Base-by-base conservation (phyloP, 1,284 basidiomycete species). In the Trichosporon ovoides region DNA sequence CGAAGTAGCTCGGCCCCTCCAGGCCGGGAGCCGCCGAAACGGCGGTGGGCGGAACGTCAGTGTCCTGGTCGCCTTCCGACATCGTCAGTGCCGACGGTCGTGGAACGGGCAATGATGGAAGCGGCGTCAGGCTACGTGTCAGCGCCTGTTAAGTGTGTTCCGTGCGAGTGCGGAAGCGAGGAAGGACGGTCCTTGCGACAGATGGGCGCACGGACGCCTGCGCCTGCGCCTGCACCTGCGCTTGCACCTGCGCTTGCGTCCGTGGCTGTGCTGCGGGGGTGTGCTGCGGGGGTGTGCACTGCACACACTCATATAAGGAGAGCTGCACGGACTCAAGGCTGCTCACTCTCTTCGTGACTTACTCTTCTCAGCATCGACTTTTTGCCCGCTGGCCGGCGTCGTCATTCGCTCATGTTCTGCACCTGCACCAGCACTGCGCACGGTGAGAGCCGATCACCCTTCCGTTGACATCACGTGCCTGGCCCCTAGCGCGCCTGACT, bases 401-500 rank as follows among this genome's bases (percentile, higher is more conserved):
- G n/a, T n/a, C n/a, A n/a, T 31, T 31, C 28, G 28, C 28, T 31
- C 28, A 31, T 31, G 28, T 5, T 31, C 28, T 5, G 28, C 28
- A n/a, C n/a, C n/a, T n/a, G n/a, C n/a, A n/a, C n/a, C n/a, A n/a
- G n/a, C n/a, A n/a, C n/a, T n/a, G n/a, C n/a, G n/a, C n/a, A n/a
- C n/a, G n/a, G n/a, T n/a, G n/a, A n/a, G n/a, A n/a, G n/a, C n/a
- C n/a, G n/a, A n/a, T n/a, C n/a, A n/a, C n/a, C n/a, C n/a, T n/a
- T n/a, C n/a, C n/a, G n/a, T n/a, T n/a, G n/a, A n/a, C 28, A 9
- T 31, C 28, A 31, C 28, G 28, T 31, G 28, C 28, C n/a, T n/a
- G n/a, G n/a, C n/a, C n/a, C n/a, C n/a, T n/a, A 22, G 24, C 43
- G 43, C 43, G 43, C 43, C 43, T 48, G 43, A 22, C 28, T 48